Evolutionary conservation across 371 early-diverging fungal species (phyloP), one percentile per base, ranked within the genome.

Genomic region (Sporodiniella umbellata): DNA sequence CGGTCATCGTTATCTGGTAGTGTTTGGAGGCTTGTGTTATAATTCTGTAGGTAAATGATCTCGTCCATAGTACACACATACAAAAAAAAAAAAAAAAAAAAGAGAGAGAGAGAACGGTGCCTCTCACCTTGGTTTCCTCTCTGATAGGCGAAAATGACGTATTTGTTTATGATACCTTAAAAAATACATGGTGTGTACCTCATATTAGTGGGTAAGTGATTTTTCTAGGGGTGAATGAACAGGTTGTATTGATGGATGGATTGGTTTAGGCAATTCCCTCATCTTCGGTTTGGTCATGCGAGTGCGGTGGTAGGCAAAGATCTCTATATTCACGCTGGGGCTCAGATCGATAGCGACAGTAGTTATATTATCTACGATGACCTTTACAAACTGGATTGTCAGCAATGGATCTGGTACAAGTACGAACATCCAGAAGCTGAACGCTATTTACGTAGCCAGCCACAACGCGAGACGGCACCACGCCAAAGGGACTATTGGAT

Each of bases 321-420:
- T 52, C 56, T 75, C 7, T 72, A 64, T 30, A 63, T 70, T 30
- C 75, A 70, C 47, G 78, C 72, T 15, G 78, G 78, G 7, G 57
- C 64, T 0, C 68, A 64, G 37, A 18, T 68, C 4, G 68, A 64
- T 14, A 64, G 60, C 25, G 68, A 61, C 11, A 53, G 54, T 15
- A 60, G 51, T 4, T 51, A 60, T 11, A 63, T 58, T 30, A 47
- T 62, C 14, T 68, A 64, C 43, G 68, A 68, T 26, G 68, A 68
- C 45, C 46, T 68, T 0, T 56, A 64, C 37, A 60, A 58, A 18
- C 37, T 68, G 0, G 64, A 68, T 35, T 64, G 58, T 33, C 8
- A 44, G 18, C 49, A 50, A 3, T 68, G 64, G 57, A 43, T 42
- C 7, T 68, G 68, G 68, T 57, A 60, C 52, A 68, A 68, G 24